Conservation (phyloP, 73 alveolate species). For the Symbiodinium pilosum region DNA sequence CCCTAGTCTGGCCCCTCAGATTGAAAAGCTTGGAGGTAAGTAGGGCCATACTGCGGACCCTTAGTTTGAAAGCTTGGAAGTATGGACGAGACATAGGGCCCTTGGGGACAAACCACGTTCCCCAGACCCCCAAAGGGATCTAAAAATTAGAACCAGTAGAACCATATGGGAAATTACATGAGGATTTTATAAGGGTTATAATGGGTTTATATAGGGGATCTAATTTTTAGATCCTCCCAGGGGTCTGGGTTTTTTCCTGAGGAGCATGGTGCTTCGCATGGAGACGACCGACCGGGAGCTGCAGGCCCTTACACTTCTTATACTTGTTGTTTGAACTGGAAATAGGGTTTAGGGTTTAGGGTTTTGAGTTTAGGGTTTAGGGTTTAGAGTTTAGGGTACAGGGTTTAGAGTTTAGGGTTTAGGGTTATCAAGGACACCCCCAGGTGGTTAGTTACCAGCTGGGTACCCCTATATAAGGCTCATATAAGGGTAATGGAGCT, state of each 20-base stretch:
- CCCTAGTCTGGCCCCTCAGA: too few species aligned
- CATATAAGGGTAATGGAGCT: too few species aligned
- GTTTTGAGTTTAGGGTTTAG: not conserved
- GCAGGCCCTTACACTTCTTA: not conserved
- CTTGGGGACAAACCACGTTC: not conserved
- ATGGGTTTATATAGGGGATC: too few species aligned
- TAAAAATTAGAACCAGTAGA: too few species aligned
- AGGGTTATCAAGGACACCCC: not conserved
- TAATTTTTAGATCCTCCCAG: too few species aligned
- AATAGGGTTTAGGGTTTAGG: not conserved
- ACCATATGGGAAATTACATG: too few species aligned
- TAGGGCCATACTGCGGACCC: too few species aligned
- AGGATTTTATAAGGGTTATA: too few species aligned
- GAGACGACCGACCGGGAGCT: constrained; percentile 74
- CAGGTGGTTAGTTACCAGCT: too few species aligned
- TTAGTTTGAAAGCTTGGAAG: not conserved
- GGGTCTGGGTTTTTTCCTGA: not conserved
- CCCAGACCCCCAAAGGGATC: not conserved
- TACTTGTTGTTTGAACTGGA: not conserved
- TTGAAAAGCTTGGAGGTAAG: too few species aligned
- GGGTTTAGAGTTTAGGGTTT: not conserved
- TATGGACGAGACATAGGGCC: not conserved
- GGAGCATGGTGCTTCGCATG: constrained; percentile 81
- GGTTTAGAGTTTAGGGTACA: not conserved
- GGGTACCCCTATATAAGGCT: too few species aligned